Evolutionary conservation across 352 stramenopile species (phyloP), one percentile per base, ranked within the genome.

Genomic region (Globisporangium lucens): DNA sequence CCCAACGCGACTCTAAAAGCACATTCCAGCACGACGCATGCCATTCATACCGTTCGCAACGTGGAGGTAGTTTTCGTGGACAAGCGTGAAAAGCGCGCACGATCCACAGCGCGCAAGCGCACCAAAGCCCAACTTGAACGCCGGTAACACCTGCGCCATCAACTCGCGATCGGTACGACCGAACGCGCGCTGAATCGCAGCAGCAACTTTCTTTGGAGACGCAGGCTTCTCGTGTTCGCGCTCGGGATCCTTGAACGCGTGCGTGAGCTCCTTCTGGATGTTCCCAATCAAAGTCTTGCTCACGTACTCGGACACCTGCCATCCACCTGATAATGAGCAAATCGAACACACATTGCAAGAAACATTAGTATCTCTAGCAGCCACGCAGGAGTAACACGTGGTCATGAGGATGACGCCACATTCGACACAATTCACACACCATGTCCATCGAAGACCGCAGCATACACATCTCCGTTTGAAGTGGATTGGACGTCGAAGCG

Each of bases 61-160:
- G 67, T 97, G 80, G 29, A 98, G 74, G 24, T 72, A 82, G 64
- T 89, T 75, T 38, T 83, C 89, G 36, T 87, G 74, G 33, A 97
- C 76, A 61, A 85, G 91, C 20, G 88, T 87, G 56, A 97, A 68
- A 33, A 97, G 87, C 29, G 84, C 89, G 67, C 93, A 98, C 17
- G 89, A 91, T 2, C 93, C 93, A 36, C 90, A 97, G 20, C 90
- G 85, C 9, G 87, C 90, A 27, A 97, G 87, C 7, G 86, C 80
- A 27, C 93, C 93, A 64, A 98, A 98, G 12, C 93, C 93, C 27
- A 98, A 68, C 67, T 97, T 89, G 69, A 97, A 98, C 17, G 93
- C 90, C 2, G 75, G 76, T 24, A 83, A 73, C 8, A 98, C 85
- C 61, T 91, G 80, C 24, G 79, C 75, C 71, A 97, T 80, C 20